A percentile compares a stretch with the other conserved stretches of the same genome.
Conservation (phyloP, 768 basidiomycete species). For the Xerocomellus intermedius region DNA sequence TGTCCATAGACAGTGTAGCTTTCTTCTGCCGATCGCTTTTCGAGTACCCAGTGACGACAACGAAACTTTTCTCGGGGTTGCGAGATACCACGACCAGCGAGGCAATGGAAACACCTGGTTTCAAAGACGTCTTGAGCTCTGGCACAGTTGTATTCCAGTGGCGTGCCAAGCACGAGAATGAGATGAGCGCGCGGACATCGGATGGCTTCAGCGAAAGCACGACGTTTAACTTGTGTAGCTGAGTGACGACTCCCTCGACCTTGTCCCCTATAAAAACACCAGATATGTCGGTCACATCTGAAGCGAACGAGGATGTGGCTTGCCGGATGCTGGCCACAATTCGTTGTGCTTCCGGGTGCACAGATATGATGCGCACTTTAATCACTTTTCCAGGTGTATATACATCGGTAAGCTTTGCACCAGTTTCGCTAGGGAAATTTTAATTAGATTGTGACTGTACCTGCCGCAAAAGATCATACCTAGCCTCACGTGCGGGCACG, state of each 20-base stretch:
- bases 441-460: not conserved
- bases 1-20: slow-evolving; percentile 58
- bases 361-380: slow-evolving; percentile 73
- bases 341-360: slow-evolving; percentile 55
- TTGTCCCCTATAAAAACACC: slow-evolving; percentile 74
- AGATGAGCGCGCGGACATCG: slow-evolving; percentile 75
- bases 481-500: slow-evolving; percentile 78
- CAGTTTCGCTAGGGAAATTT: slow-evolving; percentile 57
- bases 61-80: slow-evolving; percentile 80
- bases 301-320: slow-evolving; percentile 52
- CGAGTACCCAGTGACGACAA: slow-evolving; percentile 77
- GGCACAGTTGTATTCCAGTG: slow-evolving; percentile 63
- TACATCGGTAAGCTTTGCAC: slow-evolving; percentile 53
- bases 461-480: slow-evolving; percentile 46
- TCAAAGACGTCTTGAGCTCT: slow-evolving; percentile 61
- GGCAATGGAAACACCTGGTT: slow-evolving; percentile 65
- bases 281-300: slow-evolving; percentile 59
- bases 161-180: slow-evolving; percentile 84
- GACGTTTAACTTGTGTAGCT: slow-evolving; percentile 84
- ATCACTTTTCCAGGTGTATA: slow-evolving; percentile 83
- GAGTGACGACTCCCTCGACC: slow-evolving; percentile 67
- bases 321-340: slow-evolving; percentile 88
- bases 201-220: slow-evolving; percentile 71
- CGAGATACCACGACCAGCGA: slow-evolving; percentile 88
- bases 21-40: slow-evolving; percentile 54